Base-by-base conservation (phyloP, 352 stramenopile species). In the Phytophthora europaea region DNA sequence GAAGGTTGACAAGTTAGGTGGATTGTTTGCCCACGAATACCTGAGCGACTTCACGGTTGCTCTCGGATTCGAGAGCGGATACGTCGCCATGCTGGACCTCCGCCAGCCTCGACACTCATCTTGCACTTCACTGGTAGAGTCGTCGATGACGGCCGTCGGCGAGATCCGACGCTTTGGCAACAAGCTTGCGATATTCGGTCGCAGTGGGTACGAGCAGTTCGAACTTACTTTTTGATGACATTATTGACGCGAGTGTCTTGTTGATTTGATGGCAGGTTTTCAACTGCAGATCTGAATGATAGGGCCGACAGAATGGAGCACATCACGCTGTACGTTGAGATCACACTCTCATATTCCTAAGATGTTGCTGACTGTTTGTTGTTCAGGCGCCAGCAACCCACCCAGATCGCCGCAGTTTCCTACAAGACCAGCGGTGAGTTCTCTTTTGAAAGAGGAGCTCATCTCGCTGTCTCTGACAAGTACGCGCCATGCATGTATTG, bases 21-120 rank as follows among this genome's bases (percentile, higher is more conserved):
- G 88, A 1, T 73, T 96, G 20, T 96, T 90, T 60, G 75, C 82
- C 15, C 89, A 96, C 47, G 85, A 94, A 67, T 94, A 94, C 63
- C 58, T 92, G 56, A 86, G 59, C 61, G 52, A 40, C 18, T 71
- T 81, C 45, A 84, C 72, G 33, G 75, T 95, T 36, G 87, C 82
- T 13, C 77, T 96, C 26, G 89, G 85, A 18, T 96, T 93, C 45
- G 79, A 94, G 57, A 62, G 70, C 47, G 89, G 83, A n/a, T 62
- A 89, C 20, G 48, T 94, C 6, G 81, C 84, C n/a, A 83, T 85
- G 31, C 33, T 95, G 8, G 89, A 96, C 53, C 79, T 78, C 2
- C 86, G 89, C 43, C 94, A 91, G 84, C 62, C 79, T 33, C 76
- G 79, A 20, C 75, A 82, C 48, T 45, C 58, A 16, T 77, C 40